A percentile compares a stretch with the other conserved stretches of the same genome.
Conservation (phyloP, 495 filamentous ascomycete species). For the Daldinia decipiens region DNA sequence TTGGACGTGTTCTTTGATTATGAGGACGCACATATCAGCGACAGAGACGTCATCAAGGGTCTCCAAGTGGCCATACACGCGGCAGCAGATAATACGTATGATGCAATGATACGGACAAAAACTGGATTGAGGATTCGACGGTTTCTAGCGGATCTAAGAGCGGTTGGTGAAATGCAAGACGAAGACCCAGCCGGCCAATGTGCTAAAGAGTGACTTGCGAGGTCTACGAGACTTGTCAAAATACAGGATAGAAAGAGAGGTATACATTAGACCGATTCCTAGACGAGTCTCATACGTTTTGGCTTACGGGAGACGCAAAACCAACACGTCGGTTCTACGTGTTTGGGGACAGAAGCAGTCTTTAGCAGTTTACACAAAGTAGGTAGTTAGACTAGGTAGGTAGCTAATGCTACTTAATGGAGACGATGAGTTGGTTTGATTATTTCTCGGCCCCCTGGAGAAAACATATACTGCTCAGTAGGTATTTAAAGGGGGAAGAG, state of each 20-base stretch:
- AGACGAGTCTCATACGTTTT: background rate
- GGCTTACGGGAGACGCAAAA: background rate
- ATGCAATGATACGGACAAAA: constrained; percentile 55
- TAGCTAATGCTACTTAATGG: background rate
- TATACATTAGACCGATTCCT: background rate
- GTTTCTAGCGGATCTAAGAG: constrained; percentile 59
- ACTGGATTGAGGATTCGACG: constrained; percentile 58
- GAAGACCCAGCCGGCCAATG: constrained; percentile 14
- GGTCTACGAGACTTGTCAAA: constrained; percentile 3
- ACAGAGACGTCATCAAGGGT: constrained; percentile 58
- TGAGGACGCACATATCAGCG: constrained; percentile 51
- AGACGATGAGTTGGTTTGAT: background rate
- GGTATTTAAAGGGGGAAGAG: background rate
- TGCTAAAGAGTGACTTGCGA: constrained; percentile 3
- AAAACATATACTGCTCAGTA: background rate
- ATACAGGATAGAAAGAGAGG: constrained; percentile 8
- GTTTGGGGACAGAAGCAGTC: background rate
- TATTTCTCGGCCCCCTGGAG: background rate
- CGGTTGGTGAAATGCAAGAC: constrained; percentile 51
- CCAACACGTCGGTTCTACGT: background rate
- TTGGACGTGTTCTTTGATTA: constrained; percentile 44
- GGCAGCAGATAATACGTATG: constrained; percentile 58
- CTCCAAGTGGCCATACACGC: constrained; percentile 60
- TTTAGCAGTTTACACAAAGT: constrained; percentile 8
- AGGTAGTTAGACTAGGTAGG: constrained; percentile 4